These are phyloP conservation scores for Bipolaris cookei DNA, from an alignment of 2,329 filamentous ascomycete species.

Conservation along the genomic window DNA sequence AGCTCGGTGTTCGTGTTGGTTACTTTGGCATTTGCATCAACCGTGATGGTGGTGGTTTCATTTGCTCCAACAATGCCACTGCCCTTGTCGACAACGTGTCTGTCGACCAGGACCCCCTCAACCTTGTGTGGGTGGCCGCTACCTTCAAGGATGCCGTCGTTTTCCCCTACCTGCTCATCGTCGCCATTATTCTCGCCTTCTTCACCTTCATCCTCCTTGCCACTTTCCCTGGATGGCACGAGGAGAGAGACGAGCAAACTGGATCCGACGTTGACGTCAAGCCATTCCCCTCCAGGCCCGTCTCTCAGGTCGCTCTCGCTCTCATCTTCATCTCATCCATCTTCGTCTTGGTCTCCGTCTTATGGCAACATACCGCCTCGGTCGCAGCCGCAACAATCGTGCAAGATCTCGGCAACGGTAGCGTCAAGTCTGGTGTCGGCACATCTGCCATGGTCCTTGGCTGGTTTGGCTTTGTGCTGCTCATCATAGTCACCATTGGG, in stretches of 20 bases:
- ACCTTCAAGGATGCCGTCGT: constrained; percentile 99
- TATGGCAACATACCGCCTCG: constrained; percentile 96
- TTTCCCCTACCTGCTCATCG: constrained; percentile 97
- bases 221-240: constrained; percentile 97
- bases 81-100: constrained; percentile 86
- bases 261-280: constrained; percentile 90
- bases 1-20: constrained; percentile 88
- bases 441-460: constrained; percentile 95
- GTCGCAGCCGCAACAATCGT: constrained; percentile 94
- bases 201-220: constrained; percentile 92
- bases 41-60: constrained; percentile 85
- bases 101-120: constrained; percentile 92
- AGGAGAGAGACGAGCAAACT: constrained; percentile 75
- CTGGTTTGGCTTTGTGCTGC: constrained; percentile 92
- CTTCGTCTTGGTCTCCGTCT: constrained; percentile 69
- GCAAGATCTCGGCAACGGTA: constrained; percentile 89
- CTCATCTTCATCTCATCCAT: constrained; percentile 80
- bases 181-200: constrained; percentile 96
- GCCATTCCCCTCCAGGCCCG: constrained; percentile 88
- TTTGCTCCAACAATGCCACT: constrained; percentile 97
- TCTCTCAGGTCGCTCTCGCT: constrained; percentile 89
- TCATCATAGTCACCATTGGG: constrained; percentile 95
- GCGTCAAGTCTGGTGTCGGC: constrained; percentile 85
- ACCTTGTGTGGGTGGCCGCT: constrained; percentile 93
- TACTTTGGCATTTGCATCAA: constrained; percentile 99